Evolutionary conservation across 2,329 filamentous ascomycete genomes (phyloP).

Genomic region (Clonostachys rosea): DNA sequence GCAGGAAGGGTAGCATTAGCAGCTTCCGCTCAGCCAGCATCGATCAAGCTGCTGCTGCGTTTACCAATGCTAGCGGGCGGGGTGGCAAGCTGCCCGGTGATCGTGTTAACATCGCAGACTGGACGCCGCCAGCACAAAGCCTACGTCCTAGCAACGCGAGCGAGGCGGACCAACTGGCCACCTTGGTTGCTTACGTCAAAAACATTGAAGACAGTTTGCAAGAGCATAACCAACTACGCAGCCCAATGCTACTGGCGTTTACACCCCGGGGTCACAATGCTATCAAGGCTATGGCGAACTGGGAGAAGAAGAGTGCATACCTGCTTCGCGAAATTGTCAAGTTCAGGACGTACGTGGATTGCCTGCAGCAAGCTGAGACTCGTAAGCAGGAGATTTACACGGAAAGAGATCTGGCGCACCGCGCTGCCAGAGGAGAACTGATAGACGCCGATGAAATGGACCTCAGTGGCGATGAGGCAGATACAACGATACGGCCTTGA

Average conservation of each 20-base stretch:
- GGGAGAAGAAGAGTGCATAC: constrained; percentile 94
- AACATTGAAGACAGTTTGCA: constrained; percentile 82
- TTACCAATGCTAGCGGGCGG: constrained; percentile 40
- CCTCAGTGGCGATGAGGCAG: constrained; percentile 18
- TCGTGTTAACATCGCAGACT: constrained; percentile 77
- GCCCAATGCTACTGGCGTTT: constrained; percentile 84
- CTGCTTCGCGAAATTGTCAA: constrained; percentile 92
- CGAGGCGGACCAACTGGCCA: constrained; percentile 77
- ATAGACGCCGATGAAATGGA: constrained; percentile 30
- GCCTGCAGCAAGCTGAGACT: constrained; percentile 64
- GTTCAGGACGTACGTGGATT: constrained; percentile 92
- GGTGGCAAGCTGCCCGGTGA: constrained; percentile 73
- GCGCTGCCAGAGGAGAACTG: constrained; percentile 42
- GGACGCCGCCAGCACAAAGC: constrained; percentile 84
- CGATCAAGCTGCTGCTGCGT: constrained; percentile 51
- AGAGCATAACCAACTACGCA: constrained; percentile 81
- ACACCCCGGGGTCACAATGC: constrained; percentile 79
- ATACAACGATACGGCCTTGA: constrained; percentile 25
- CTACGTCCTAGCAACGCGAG: constrained; percentile 77
- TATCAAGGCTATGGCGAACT: constrained; percentile 85
- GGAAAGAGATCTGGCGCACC: constrained; percentile 47
- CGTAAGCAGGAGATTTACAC: constrained; percentile 68
- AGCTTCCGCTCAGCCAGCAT: constrained; percentile 54
- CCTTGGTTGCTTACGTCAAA: constrained; percentile 73
- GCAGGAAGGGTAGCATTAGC: constrained; percentile 38